Evolutionary conservation across 208 protist genomes (phyloP), one percentile per base, ranked within the genome.

Genomic region (Leishmania gerbilli): DNA sequence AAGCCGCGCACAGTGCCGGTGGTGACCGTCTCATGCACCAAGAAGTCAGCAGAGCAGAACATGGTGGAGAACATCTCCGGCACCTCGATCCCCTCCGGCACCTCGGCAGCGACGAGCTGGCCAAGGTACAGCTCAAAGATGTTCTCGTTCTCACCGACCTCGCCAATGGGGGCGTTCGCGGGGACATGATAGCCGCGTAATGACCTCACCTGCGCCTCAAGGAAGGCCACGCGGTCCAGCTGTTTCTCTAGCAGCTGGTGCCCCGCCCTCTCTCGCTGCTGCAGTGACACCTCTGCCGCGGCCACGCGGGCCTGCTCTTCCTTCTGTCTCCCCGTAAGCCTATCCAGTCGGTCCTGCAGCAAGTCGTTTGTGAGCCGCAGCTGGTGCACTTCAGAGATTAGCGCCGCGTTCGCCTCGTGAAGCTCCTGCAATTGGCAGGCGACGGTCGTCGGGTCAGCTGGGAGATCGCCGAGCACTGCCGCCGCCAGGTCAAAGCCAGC

Each of bases 91-190:
- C 86, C 88, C 34, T 84, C 80, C 3, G 92, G 91, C 31, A 88
- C 89, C 71, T 93, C 90, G 6, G 89, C 89, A 2, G 91, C 90
- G 1, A 98, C 86, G 21, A 98, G 88, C 79, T 98, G 95, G 37
- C 95, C 95, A 34, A 98, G 79, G 68, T 97, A 98, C n/a, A 98
- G 88, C 88, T 98, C 93, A 64, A 98, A 92, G 40, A 96, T 93
- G 47, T 93, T 98, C 71, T 97, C 94, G 15, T 81, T 87, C 51
- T 77, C 74, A 8, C 62, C 85, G 56, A 97, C 51, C 17, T 86
- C 77, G 74, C 89, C 79, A 24, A 96, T 74, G 13, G 92, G 83
- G 21, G 83, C 76, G 74, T 84, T 89, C 27, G 89, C 75, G 27
- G 80, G 82, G 17, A 98, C 92, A 51, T 89, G 86, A 79, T 96